Evolutionary conservation across 371 early-diverging fungal genomes (phyloP).

Genomic region (Lichtheimia ramosa): DNA sequence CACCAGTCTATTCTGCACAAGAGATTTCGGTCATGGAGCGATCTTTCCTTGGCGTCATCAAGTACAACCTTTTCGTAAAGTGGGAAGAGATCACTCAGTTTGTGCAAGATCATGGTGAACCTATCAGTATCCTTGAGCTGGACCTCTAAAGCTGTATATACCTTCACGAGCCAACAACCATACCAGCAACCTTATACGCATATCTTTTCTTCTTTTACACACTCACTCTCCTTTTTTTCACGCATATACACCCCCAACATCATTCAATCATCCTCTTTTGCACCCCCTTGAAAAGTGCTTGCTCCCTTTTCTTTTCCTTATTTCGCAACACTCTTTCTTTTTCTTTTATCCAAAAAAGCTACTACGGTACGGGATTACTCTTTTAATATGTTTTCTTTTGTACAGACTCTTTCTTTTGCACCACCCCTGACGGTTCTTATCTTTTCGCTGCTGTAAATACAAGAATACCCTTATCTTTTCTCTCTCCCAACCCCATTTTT

Average conservation of each 20-base stretch:
- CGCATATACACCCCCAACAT: neutral
- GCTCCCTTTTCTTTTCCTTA: neutral
- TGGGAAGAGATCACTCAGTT: slow-evolving; percentile 16
- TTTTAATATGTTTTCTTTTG: too few relatives aligned
- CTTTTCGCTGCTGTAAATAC: too few relatives aligned
- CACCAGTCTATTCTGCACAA: slow-evolving; percentile 52
- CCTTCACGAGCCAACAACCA: neutral
- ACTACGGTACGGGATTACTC: too few relatives aligned
- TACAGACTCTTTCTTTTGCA: too few relatives aligned
- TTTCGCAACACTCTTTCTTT: neutral
- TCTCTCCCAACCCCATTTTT: too few relatives aligned
- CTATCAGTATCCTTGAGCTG: slow-evolving; percentile 15
- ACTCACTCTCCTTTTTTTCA: neutral
- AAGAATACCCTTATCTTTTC: too few relatives aligned
- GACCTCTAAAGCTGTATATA: slow-evolving; percentile 3
- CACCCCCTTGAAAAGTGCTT: neutral
- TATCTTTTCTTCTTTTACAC: neutral
- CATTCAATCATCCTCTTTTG: neutral
- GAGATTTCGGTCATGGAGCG: slow-evolving; percentile 62
- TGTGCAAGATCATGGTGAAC: slow-evolving; percentile 21
- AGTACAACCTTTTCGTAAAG: slow-evolving; percentile 21
- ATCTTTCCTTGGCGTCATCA: slow-evolving; percentile 36
- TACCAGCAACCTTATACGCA: neutral
- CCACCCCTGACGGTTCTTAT: too few relatives aligned
- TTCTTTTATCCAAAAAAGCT: neutral